A percentile compares a stretch with the other conserved stretches of the same genome.
Evolutionary conservation across 305 asterid species (phyloP).

Genomic region (Fraxinus albicans): DNA sequence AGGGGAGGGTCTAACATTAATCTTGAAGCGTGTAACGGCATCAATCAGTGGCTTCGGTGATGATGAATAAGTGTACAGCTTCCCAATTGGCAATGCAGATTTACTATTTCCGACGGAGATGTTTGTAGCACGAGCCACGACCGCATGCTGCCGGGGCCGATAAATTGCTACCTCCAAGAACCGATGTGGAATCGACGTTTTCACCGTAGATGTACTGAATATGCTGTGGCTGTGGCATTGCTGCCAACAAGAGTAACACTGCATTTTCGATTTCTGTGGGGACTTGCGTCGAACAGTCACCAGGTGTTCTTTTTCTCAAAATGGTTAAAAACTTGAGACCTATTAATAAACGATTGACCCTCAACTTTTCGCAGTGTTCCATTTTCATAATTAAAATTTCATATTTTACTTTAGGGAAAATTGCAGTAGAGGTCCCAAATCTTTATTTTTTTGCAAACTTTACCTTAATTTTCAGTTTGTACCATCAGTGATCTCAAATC

Average conservation of each 20-base stretch:
- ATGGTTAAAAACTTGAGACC: too few species aligned
- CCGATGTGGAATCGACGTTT: background rate
- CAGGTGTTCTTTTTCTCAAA: background rate
- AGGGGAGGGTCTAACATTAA: background rate
- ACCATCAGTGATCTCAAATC: too few species aligned
- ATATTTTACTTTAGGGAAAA: too few species aligned
- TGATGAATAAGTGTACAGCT: background rate
- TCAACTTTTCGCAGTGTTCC: too few species aligned
- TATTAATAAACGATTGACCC: too few species aligned
- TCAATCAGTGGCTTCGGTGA: background rate
- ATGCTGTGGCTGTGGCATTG: background rate
- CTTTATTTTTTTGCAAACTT: too few species aligned
- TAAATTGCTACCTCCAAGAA: background rate
- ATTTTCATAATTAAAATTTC: too few species aligned
- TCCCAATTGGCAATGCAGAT: background rate
- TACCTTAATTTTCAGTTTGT: too few species aligned
- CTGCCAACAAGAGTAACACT: background rate
- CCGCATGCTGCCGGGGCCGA: background rate
- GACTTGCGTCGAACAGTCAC: background rate
- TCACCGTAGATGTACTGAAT: background rate
- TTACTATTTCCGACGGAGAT: background rate
- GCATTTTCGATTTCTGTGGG: background rate
- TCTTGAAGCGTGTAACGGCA: background rate
- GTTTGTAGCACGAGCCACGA: background rate
- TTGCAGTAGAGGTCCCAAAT: too few species aligned